Evolutionary conservation across 805 yeast species (phyloP), one percentile per base, ranked within the genome.

Genomic region (Priceomyces carsonii): DNA sequence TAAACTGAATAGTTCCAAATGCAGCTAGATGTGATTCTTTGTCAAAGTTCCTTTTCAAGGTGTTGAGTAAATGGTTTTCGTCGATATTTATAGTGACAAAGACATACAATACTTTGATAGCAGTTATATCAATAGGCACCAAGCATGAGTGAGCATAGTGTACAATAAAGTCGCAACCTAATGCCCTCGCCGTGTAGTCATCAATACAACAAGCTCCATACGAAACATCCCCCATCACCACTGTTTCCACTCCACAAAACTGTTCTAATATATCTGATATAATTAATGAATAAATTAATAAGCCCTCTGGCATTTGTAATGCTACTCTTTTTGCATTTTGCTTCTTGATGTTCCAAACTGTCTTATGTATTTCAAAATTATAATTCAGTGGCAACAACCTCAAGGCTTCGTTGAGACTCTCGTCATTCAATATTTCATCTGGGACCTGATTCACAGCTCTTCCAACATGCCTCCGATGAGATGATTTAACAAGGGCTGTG

Each of bases 181-280:
- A 61, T 0, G 98, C 80, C 44, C 90, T 71, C 2, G 99, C 99
- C 0, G 99, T 90, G 55, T 73, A 93, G 55, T 93, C 99, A 57
- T 93, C 99, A 29, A 93, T 89, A 63, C 99, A 93, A 57, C 99
- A 93, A 0, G 99, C 99, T 27, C 99, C 99, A 53, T 93, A 93
- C 0, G 97, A 87, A 0, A 93, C 99, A 59, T 93, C 99, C 2
- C 99, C 99, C 99, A 93, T 93, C 2, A 91, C 93, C 1, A 93
- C 69, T 0, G 90, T 85, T 53, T 90, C 96, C 35, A 84, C 88
- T 2, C 66, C 61, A 57, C 97, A 90, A 49, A 93, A 91, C 59
- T 90, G 96, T 53, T 88, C 95, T 22, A 93, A 57, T 16, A 93
- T 91, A 61, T 93, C 99, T 3, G 95, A 75, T n/a, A 93, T 78